A percentile compares a stretch with the other conserved stretches of the same genome.
These are phyloP conservation scores for Phytophthora vignae DNA, from an alignment of 352 stramenopile species.

Conservation along the genomic window DNA sequence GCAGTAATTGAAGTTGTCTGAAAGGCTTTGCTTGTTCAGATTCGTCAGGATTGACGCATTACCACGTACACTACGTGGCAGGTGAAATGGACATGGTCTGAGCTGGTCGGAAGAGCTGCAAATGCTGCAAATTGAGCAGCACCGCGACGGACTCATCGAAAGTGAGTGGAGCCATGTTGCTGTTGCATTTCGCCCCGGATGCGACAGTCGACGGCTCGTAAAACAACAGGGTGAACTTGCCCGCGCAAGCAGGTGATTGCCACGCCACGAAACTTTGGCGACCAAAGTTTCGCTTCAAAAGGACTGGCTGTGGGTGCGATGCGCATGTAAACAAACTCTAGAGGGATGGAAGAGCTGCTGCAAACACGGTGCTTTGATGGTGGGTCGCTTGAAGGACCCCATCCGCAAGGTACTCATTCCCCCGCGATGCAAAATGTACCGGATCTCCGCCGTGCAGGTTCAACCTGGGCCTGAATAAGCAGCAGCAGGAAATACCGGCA, in stretches of 20 bases:
- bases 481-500: neutral
- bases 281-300: neutral
- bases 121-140: constrained; percentile 13
- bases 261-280: neutral
- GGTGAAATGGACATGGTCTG: neutral
- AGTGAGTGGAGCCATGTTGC: neutral
- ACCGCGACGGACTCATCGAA: constrained; percentile 9
- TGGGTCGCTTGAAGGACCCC: neutral
- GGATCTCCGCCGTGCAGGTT: constrained; percentile 9
- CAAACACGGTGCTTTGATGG: constrained; percentile 21
- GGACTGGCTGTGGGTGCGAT: neutral
- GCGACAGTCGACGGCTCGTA: constrained; percentile 18
- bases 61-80: neutral
- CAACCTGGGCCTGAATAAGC: neutral
- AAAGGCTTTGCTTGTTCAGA: neutral
- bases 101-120: constrained; percentile 19
- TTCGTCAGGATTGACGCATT: constrained; percentile 9
- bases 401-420: constrained; percentile 15
- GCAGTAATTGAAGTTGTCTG: neutral
- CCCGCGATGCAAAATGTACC: constrained; percentile 7
- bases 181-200: constrained; percentile 2
- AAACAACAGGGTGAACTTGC: neutral
- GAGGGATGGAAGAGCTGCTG: neutral
- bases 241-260: constrained; percentile 12
- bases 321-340: neutral